These are phyloP conservation scores for Poa annua DNA, from an alignment of 176 grass and related monocot species.

Conservation along the genomic window DNA sequence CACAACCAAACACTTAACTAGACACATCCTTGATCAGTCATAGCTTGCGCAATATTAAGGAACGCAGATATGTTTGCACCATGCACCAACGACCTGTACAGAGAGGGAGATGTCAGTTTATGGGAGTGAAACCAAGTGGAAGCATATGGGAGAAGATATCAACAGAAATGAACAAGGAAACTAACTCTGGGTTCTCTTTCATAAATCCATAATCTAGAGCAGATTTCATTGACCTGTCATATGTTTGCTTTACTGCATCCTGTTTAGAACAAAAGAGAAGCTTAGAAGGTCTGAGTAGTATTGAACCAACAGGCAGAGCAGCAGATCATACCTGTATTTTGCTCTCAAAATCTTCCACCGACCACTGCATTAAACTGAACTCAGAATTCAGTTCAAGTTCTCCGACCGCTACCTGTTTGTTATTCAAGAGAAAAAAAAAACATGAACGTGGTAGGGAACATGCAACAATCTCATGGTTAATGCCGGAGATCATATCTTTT, in stretches of 20 bases:
- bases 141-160: conserved; percentile 15
- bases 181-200: conserved; percentile 89
- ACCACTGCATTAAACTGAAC: conserved; percentile 93
- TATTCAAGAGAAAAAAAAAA: conserved; percentile 37
- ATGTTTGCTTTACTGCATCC: conserved; percentile 90
- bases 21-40: conserved; percentile 97
- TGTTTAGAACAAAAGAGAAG: conserved; percentile 46
- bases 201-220: conserved; percentile 77
- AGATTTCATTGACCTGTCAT: conserved; percentile 90
- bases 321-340: conserved; percentile 82
- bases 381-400: conserved; percentile 95
- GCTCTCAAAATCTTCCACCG: conserved; percentile 86
- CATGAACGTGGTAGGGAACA: background rate
- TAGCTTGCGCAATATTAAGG: conserved; percentile 90
- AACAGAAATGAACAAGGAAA: conserved; percentile 37
- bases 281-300: background rate
- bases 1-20: conserved; percentile 43
- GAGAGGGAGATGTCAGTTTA: conserved; percentile 38
- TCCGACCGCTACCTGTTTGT: conserved; percentile 88
- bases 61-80: conserved; percentile 93
- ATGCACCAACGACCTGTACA: conserved; percentile 75
- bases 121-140: conserved; percentile 22
- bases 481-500: background rate
- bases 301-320: background rate
- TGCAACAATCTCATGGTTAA: background rate